Evolutionary conservation across 1,284 basidiomycete species (phyloP).

Genomic region (Pseudozyma pruni): DNA sequence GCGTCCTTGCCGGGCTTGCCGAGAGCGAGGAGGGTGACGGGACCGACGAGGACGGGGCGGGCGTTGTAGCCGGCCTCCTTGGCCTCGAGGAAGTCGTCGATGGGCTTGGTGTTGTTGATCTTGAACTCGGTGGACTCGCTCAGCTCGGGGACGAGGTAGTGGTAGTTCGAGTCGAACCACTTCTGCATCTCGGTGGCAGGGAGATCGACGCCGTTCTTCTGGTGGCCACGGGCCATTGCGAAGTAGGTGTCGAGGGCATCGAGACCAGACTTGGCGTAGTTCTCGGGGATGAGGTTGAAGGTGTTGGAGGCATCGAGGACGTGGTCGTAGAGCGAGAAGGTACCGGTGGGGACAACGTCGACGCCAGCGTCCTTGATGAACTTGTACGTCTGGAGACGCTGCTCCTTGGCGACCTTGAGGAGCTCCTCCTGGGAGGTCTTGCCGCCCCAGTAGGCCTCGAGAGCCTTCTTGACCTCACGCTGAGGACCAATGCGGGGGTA

Average conservation of each 20-base stretch:
- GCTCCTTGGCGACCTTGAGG: conserved; percentile 85
- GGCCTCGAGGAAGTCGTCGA: conserved; percentile 95
- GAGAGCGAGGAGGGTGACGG: conserved; percentile 93
- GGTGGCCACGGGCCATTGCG: conserved; percentile 97
- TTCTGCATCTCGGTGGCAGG: conserved; percentile 99
- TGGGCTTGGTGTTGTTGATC: conserved; percentile 88
- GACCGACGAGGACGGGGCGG: conserved; percentile 95
- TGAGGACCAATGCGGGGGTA: conserved; percentile 96
- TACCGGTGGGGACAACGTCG: conserved; percentile 91
- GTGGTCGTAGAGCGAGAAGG: conserved; percentile 98
- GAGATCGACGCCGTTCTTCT: conserved; percentile 90
- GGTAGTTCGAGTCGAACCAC: conserved; percentile 99
- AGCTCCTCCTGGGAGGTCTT: conserved; percentile 91
- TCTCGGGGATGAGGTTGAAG: conserved; percentile 96
- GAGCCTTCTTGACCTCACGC: conserved; percentile 97
- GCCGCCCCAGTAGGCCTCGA: conserved; percentile 85
- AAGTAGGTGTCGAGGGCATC: conserved; percentile 89
- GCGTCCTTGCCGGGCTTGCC: conserved; percentile 92
- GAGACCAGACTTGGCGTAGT: conserved; percentile 87
- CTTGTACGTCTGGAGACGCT: conserved; percentile 91
- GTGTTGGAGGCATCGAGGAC: conserved; percentile 96
- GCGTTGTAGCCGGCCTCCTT: conserved; percentile 88
- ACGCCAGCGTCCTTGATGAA: conserved; percentile 88
- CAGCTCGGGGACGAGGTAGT: conserved; percentile 98
- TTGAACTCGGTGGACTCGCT: conserved; percentile 92